Evolutionary conservation across 352 stramenopile genomes (phyloP).

Genomic region (Phytopythium chamaehyphon): DNA sequence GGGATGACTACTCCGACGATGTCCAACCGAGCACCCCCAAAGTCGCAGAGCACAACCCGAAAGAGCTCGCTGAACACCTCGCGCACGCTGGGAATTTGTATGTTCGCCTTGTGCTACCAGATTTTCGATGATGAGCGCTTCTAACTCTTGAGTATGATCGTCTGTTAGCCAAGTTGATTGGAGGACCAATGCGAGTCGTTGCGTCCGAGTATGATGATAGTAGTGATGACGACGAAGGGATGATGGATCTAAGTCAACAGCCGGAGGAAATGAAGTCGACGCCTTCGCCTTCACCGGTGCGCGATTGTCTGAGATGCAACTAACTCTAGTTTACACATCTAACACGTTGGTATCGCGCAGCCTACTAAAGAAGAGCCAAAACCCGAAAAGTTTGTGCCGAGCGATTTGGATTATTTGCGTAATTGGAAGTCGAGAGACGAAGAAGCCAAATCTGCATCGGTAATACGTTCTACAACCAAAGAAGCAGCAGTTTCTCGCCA

Average conservation of each 20-base stretch:
- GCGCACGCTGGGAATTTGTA: constrained; percentile 43
- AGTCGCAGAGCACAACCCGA: constrained; percentile 49
- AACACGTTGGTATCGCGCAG: no score
- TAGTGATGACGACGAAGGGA: constrained; percentile 42
- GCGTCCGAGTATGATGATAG: constrained; percentile 19
- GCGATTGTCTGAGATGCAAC: background rate
- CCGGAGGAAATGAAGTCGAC: constrained; percentile 14
- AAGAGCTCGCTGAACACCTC: constrained; percentile 29
- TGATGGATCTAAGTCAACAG: constrained; percentile 14
- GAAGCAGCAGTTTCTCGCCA: no score
- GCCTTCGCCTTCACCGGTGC: constrained; percentile 7
- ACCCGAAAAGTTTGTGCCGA: background rate
- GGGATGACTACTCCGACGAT: constrained; percentile 48
- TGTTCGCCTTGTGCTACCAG: background rate
- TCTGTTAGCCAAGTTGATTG: constrained; percentile 3
- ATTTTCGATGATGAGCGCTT: no score
- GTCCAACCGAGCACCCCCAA: constrained; percentile 26
- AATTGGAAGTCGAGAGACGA: no score
- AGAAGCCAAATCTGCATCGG: no score
- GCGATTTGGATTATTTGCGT: no score
- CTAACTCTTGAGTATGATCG: background rate
- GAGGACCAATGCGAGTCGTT: constrained; percentile 46
- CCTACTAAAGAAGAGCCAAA: no score
- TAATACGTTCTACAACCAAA: no score
- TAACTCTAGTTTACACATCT: background rate